phyloP scores from a whole-genome alignment of 441 rosid species.

The Croton setiger region DNA sequence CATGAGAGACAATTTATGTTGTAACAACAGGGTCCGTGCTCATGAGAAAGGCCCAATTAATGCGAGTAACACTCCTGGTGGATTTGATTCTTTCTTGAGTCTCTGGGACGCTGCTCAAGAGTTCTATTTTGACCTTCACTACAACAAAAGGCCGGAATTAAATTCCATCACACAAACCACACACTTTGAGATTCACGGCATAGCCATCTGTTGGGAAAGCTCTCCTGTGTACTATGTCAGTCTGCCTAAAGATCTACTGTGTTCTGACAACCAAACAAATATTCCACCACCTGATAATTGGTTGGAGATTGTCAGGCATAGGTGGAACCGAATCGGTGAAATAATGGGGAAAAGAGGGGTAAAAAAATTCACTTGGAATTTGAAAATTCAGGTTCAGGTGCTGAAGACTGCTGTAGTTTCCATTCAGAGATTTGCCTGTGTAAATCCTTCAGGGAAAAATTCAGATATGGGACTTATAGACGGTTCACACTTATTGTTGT shows the following conservation, averaged over 20 bases:
- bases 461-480: constrained; percentile 50
- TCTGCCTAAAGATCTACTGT: constrained; percentile 74
- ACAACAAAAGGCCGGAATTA: constrained; percentile 49
- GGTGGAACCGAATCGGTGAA: constrained; percentile 77
- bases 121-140: constrained; percentile 89
- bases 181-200: constrained; percentile 79
- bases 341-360: constrained; percentile 73
- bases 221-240: constrained; percentile 84
- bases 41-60: constrained; percentile 72
- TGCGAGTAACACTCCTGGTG: constrained; percentile 64
- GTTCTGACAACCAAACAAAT: constrained; percentile 39
- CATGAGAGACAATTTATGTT: constrained; percentile 23
- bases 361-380: constrained; percentile 86
- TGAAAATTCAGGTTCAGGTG: constrained; percentile 89
- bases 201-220: constrained; percentile 89
- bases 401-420: constrained; percentile 72
- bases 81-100: constrained; percentile 89
- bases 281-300: constrained; percentile 33
- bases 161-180: constrained; percentile 40
- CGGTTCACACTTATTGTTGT: constrained; percentile 48
- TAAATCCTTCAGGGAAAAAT: constrained; percentile 41
- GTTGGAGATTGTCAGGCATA: constrained; percentile 47
- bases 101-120: constrained; percentile 64
- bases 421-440: constrained; percentile 52
- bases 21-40: constrained; percentile 35